Conservation (phyloP, 2,329 filamentous ascomycete genomes). For the Verticillium nonalfalfae region DNA sequence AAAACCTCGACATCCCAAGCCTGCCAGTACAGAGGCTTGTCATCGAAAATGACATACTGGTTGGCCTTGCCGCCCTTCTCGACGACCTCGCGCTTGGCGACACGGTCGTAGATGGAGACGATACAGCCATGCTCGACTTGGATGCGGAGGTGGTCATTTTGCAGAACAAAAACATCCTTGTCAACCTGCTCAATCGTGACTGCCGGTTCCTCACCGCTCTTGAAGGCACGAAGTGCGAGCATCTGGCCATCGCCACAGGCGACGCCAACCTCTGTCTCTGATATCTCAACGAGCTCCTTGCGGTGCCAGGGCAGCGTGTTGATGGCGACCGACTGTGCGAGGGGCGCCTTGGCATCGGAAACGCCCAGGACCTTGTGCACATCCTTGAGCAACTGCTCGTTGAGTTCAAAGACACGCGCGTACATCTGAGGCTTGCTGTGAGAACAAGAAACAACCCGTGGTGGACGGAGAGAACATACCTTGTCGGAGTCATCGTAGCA, state of each 20-base stretch:
- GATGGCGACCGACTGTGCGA: constrained; percentile 54
- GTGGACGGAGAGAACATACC: constrained; percentile 27
- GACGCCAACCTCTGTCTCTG: constrained; percentile 43
- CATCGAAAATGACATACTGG: constrained; percentile 90
- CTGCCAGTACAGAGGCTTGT: constrained; percentile 96
- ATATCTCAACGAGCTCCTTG: constrained; percentile 64
- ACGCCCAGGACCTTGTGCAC: constrained; percentile 64
- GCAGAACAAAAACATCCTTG: constrained; percentile 65
- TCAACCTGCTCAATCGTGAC: constrained; percentile 45
- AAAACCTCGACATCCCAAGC: constrained; percentile 98
- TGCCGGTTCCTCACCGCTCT: constrained; percentile 33
- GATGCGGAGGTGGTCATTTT: constrained; percentile 72
- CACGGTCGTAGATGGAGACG: constrained; percentile 74
- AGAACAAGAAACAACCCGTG: neutral
- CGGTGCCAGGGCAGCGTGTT: constrained; percentile 88
- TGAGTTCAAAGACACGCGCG: constrained; percentile 71
- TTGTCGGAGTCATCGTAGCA: constrained; percentile 94
- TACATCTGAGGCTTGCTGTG: constrained; percentile 54
- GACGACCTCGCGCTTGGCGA: constrained; percentile 70
- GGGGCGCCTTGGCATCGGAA: constrained; percentile 31
- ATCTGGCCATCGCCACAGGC: constrained; percentile 51
- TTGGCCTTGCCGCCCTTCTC: constrained; percentile 71
- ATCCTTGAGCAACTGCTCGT: constrained; percentile 63
- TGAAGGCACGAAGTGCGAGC: constrained; percentile 43
- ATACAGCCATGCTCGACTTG: constrained; percentile 70